These are phyloP conservation scores for Fusarium floridanum DNA, from an alignment of 2,329 filamentous ascomycete genomes.

Conservation along the genomic window DNA sequence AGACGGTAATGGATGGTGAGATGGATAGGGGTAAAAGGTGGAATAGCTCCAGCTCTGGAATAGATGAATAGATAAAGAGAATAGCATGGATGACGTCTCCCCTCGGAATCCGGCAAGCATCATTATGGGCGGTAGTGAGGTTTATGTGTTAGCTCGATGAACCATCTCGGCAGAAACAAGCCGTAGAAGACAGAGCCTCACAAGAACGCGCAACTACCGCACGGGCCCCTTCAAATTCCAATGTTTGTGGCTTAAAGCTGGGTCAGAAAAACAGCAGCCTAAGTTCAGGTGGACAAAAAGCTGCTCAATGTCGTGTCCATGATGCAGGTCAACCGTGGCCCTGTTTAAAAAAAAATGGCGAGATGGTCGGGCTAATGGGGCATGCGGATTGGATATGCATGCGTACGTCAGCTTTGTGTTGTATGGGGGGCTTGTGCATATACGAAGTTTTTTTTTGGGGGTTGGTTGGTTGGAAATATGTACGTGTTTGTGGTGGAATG, in stretches of 20 bases:
- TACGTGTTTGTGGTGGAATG: not conserved
- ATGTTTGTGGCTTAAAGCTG: conserved; percentile 10
- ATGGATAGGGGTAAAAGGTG: not conserved
- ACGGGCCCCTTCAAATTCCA: not conserved
- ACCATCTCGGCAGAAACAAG: not conserved
- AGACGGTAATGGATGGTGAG: not conserved
- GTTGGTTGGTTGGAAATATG: not conserved
- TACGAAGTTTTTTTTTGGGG: not conserved
- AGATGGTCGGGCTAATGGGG: not conserved
- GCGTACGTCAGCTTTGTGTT: conserved; percentile 3
- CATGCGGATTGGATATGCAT: not conserved
- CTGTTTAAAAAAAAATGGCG: not conserved
- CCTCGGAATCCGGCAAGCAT: not conserved
- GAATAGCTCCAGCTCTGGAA: not conserved
- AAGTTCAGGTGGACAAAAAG: not conserved
- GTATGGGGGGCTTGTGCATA: conserved; percentile 5
- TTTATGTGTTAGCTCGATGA: not conserved
- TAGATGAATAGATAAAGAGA: not conserved
- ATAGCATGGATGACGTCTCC: not conserved
- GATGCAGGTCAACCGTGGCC: not conserved
- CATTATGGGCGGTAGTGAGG: not conserved
- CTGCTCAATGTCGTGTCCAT: conserved; percentile 14
- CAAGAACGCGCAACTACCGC: not conserved
- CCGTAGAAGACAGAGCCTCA: not conserved
- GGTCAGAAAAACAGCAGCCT: not conserved